Conservation (phyloP, 495 filamentous ascomycete species). For the Ramalina intermedia region DNA sequence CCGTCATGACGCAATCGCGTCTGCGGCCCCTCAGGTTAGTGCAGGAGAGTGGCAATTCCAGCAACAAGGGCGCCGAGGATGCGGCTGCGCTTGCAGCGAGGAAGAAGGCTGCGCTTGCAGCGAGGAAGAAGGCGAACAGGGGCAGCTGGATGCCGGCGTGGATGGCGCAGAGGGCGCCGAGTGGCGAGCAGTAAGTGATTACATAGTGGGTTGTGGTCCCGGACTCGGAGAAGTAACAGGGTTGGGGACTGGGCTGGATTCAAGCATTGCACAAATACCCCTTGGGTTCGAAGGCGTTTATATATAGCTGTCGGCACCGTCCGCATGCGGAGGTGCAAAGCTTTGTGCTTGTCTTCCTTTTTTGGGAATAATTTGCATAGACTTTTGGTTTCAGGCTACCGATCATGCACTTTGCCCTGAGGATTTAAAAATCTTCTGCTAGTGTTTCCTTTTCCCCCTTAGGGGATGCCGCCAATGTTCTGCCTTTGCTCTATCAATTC, state of each 20-base stretch:
- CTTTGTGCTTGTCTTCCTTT: no score
- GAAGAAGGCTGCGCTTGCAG: constrained; percentile 34
- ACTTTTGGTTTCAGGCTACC: no score
- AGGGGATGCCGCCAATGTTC: no score
- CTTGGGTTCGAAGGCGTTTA: no score
- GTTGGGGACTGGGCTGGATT: not conserved
- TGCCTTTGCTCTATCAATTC: no score
- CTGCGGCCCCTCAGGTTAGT: constrained; percentile 78
- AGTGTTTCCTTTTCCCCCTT: no score
- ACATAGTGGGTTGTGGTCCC: not conserved
- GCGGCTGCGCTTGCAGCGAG: constrained; percentile 26
- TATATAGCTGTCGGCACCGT: no score
- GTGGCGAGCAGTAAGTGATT: not conserved
- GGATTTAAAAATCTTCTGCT: no score
- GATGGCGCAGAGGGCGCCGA: constrained; percentile 5
- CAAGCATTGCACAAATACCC: no score
- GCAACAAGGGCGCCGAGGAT: constrained; percentile 24
- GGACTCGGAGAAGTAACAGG: not conserved
- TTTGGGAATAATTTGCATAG: no score
- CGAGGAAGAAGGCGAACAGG: constrained; percentile 44
- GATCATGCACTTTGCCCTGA: no score
- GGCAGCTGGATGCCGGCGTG: constrained; percentile 39
- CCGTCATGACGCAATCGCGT: constrained; percentile 59
- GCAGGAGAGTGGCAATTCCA: constrained; percentile 38
- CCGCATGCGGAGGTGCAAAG: no score